Evolutionary conservation across 2,329 filamentous ascomycete species (phyloP), one percentile per base, ranked within the genome.

Genomic region (Stromatinia cepivora): DNA sequence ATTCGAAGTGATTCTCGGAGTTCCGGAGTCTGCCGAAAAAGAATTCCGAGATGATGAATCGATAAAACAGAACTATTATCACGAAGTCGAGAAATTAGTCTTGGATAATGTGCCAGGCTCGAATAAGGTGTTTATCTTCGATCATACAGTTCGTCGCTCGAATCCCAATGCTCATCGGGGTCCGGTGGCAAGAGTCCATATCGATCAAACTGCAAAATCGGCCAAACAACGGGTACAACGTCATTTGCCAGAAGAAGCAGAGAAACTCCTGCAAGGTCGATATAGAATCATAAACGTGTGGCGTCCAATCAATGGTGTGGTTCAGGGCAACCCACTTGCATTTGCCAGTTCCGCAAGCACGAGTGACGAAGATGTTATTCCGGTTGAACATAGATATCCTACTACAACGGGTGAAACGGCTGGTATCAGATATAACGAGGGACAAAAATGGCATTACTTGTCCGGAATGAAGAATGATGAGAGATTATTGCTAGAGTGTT

Each of bases 231-330:
- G 93, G 61, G 90, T 97, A 3, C 81, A 85, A 1, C 92, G 94
- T 79, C 82, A 92, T 67, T 81, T 86, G 1, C 81, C 79, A 0
- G 85, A 85, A 13, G 90, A 93, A 71, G 91, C 92, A 0, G 88
- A 90, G 5, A 76, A 80, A 68, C 82, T 94, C 0, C 85, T 94
- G 1, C 78, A 84, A 70, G 87, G 85, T 3, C 88, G 93, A 2
- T 93, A 92, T 79, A 87, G 93, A 71, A 92, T 97, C 76, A 87
- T 97, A 79, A 97, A 97, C 74, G 90, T 97, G 61, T 97, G 93
- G 93, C 73, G 77, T 11, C 77, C 77, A 5, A 69, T 79, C 15
- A 79, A 79, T 61, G 77, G 77, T 3, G 76, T 76, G 2, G 74
- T 79, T 2, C 74, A 77, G 70, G 70, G 73, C 3, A 74, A 71